A percentile compares a stretch with the other conserved stretches of the same genome.
phyloP scores from a whole-genome alignment of 2,329 filamentous ascomycete genomes.

The Aspergillus sergii region DNA sequence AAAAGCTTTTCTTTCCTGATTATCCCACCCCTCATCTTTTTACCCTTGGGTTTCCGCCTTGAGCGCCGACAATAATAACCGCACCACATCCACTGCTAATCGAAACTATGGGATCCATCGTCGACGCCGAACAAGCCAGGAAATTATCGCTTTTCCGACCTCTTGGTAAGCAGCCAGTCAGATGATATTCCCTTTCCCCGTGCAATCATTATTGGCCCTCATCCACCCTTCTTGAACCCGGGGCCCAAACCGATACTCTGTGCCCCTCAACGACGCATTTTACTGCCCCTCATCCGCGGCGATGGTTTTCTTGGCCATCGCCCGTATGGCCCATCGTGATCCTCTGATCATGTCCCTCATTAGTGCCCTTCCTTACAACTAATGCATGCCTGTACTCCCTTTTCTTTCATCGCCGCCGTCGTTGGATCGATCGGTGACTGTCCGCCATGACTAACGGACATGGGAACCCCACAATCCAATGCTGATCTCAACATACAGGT shows the following conservation, averaged over 20 bases:
- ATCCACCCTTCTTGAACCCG: constrained; percentile 10
- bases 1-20: background rate
- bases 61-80: constrained; percentile 22
- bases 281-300: constrained; percentile 14
- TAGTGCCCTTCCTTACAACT: constrained; percentile 1
- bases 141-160: constrained; percentile 49
- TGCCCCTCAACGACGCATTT: constrained; percentile 16
- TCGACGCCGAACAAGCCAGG: constrained; percentile 44
- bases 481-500: constrained; percentile 31
- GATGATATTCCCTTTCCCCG: constrained; percentile 30
- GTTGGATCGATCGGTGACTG: background rate
- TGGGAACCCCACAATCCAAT: background rate
- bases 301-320: constrained; percentile 7
- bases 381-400: background rate
- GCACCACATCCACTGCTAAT: constrained; percentile 11
- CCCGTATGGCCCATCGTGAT: background rate
- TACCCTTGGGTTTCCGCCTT: constrained; percentile 21
- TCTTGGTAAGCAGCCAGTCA: constrained; percentile 47
- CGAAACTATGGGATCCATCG: constrained; percentile 30
- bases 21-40: background rate
- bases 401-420: background rate
- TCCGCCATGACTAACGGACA: background rate
- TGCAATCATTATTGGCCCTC: constrained; percentile 36
- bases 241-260: constrained; percentile 2
- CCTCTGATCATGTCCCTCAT: background rate